Conservation (phyloP, 768 basidiomycete genomes). For the Amanita pseudoporphyria region DNA sequence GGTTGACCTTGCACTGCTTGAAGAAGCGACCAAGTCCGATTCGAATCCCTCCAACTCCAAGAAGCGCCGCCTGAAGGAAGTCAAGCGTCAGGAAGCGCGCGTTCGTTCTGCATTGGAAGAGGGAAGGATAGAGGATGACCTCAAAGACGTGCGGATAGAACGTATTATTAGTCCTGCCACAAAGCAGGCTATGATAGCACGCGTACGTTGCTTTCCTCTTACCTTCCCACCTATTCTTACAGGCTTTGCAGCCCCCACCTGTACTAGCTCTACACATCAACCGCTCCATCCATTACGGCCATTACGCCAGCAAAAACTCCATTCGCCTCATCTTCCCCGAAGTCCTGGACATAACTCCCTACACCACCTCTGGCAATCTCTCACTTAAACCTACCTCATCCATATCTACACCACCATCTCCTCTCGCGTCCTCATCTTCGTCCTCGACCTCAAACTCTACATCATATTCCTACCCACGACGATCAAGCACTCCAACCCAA, state of each 20-base stretch:
- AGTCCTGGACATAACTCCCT: constrained; percentile 82
- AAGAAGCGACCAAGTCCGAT: constrained; percentile 29
- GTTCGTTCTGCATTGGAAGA: constrained; percentile 60
- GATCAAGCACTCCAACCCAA: constrained; percentile 49
- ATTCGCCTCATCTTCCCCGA: constrained; percentile 78
- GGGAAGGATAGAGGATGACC: constrained; percentile 73
- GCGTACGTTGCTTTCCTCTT: constrained; percentile 39
- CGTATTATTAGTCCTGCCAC: constrained; percentile 69
- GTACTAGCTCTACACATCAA: constrained; percentile 88
- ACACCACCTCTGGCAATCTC: constrained; percentile 73
- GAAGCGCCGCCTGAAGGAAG: constrained; percentile 68
- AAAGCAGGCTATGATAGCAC: constrained; percentile 87
- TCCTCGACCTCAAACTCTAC: too few species aligned
- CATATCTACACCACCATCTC: constrained; percentile 55
- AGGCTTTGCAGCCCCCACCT: constrained; percentile 58
- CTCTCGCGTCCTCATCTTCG: constrained; percentile 11
- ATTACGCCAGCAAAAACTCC: constrained; percentile 80
- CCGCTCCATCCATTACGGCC: constrained; percentile 69
- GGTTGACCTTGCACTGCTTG: constrained; percentile 52
- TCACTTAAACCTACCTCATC: constrained; percentile 60
- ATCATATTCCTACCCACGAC: constrained; percentile 17
- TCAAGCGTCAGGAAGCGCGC: constrained; percentile 49
- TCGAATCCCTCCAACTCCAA: constrained; percentile 52
- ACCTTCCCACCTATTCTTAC: background rate
- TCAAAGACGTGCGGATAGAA: constrained; percentile 75